These are phyloP conservation scores for Saccharata proteae DNA, from an alignment of 2,329 filamentous ascomycete species.

Conservation along the genomic window DNA sequence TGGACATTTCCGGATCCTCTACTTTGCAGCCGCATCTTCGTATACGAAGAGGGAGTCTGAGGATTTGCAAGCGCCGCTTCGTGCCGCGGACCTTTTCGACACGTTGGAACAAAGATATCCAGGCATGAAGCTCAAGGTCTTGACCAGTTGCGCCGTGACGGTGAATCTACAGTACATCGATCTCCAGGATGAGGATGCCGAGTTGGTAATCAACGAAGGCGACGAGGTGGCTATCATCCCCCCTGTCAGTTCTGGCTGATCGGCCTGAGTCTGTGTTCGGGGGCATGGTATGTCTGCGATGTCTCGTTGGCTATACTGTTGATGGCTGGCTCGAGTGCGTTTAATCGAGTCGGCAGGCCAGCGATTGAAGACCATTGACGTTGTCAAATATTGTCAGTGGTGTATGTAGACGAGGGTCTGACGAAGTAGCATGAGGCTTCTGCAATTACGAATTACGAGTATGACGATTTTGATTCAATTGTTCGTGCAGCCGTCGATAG, in stretches of 20 bases:
- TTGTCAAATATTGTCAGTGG: no score
- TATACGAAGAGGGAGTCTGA: constrained; percentile 60
- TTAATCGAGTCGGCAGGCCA: no score
- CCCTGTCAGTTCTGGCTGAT: constrained; percentile 75
- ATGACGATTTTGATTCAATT: no score
- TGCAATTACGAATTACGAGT: no score
- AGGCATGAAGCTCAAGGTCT: constrained; percentile 55
- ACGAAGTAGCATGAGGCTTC: no score
- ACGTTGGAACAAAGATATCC: constrained; percentile 56
- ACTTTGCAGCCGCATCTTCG: constrained; percentile 65
- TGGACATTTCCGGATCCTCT: constrained; percentile 67
- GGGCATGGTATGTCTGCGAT: no score
- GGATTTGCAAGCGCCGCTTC: constrained; percentile 52
- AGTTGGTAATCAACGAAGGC: constrained; percentile 50
- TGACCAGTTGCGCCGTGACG: constrained; percentile 63
- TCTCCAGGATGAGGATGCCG: constrained; percentile 41
- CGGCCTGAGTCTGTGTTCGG: no score
- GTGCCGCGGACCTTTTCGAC: constrained; percentile 51
- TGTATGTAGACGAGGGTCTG: no score
- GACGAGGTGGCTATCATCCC: constrained; percentile 84
- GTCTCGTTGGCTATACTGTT: no score
- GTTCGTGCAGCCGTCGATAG: no score
- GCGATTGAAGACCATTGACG: no score
- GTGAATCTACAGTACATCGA: constrained; percentile 76
- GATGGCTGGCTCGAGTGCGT: no score